Percentiles rank a stretch among this genome's conserved stretches.
These are phyloP conservation scores for Paraglomus occultum DNA, from an alignment of 192 early-diverging fungal species.

Conservation along the genomic window DNA sequence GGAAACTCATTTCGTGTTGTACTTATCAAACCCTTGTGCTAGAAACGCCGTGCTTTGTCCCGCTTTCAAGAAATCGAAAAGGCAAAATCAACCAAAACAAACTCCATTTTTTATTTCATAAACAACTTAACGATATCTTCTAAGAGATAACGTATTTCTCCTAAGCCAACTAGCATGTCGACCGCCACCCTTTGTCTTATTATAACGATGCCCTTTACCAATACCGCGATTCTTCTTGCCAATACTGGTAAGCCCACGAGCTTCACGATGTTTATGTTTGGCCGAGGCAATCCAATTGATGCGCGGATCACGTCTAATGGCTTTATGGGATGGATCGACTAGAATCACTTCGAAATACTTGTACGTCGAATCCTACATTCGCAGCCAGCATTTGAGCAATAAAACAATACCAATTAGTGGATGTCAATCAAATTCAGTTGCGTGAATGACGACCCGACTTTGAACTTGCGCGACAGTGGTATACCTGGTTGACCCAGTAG, in stretches of 20 bases:
- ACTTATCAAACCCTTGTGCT: too few species aligned
- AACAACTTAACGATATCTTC: slow-evolving; percentile 81
- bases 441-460: too few species aligned
- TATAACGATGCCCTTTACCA: slow-evolving; percentile 94
- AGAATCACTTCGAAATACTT: slow-evolving; percentile 99
- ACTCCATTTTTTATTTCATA: too few species aligned
- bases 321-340: slow-evolving; percentile 97
- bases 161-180: slow-evolving; percentile 91
- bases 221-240: slow-evolving; percentile 98
- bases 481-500: slow-evolving; percentile 96
- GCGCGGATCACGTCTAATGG: slow-evolving; percentile 96
- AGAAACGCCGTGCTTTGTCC: too few species aligned
- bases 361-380: slow-evolving; percentile 98
- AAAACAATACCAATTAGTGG: too few species aligned
- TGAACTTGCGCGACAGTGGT: too few species aligned
- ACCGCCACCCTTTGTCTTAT: slow-evolving; percentile 96
- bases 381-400: too few species aligned
- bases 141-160: slow-evolving; percentile 94
- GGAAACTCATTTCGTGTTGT: too few species aligned
- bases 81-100: too few species aligned
- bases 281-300: slow-evolving; percentile 99
- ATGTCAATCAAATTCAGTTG: too few species aligned
- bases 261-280: slow-evolving; percentile 98
- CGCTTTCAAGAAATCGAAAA: too few species aligned
- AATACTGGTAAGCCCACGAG: slow-evolving; percentile 94